Base-by-base conservation (phyloP, 192 early-diverging fungal species). In the Backusella mclennaniae region DNA sequence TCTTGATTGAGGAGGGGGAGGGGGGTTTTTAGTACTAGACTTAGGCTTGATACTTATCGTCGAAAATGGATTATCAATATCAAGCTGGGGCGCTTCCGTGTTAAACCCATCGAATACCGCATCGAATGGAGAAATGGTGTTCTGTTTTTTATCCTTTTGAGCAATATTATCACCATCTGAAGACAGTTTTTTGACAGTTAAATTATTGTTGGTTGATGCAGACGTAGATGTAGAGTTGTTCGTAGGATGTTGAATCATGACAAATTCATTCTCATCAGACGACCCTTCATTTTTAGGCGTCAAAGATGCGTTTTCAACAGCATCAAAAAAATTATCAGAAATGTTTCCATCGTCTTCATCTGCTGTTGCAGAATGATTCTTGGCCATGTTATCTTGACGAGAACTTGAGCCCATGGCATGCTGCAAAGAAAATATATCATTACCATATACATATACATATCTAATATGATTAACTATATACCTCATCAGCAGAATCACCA, bases 71-170 rank as follows among this genome's bases (percentile, higher is more conserved):
- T 44, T 68, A 17, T 12, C 41, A 52, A 33, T 72, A 6, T 31
- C 44, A 42, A 29, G 66, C 17, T 35, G 66, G 19, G 29, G 66
- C 29, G 29, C 29, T 5, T 49, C n/a, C 6, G 41, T 35, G 59
- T 26, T 56, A 36, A 77, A 41, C 35, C 26, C 35, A 38, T 67
- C 72, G 68, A 78, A 78, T 49, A 78, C 44, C 3, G 72, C 39
- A 78, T 78, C 77, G 49, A 78, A 78, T 38, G 59, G 44, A 35
- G 68, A 69, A 14, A 36, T 67, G 12, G 2, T 23, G n/a, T 14
- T 8, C 68, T 39, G 68, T 8, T 39, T 7, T n/a, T 39, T n/a
- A 14, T 41, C 38, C 68, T 69, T 35, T 69, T 38, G 23, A 41
- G 38, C 39, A 38, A 23, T n/a, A 3, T 19, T 69, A 23, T 38